A percentile compares a stretch with the other conserved stretches of the same genome.
Evolutionary conservation across 768 basidiomycete genomes (phyloP).

Genomic region (Termitomyces sp.): DNA sequence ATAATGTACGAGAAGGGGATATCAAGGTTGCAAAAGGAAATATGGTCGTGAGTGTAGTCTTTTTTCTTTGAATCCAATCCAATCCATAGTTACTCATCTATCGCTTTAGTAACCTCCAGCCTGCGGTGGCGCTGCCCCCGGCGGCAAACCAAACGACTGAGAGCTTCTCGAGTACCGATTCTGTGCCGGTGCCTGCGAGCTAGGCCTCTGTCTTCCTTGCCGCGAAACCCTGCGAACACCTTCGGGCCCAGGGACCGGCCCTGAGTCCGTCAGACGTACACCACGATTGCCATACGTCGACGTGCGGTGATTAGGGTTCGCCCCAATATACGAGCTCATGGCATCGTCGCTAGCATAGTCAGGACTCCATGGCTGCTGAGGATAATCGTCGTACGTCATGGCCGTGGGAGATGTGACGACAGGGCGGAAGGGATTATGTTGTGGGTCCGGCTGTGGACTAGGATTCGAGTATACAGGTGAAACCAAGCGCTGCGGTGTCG

Average conservation of each 20-base stretch:
- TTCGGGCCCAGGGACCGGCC: slow-evolving; percentile 76
- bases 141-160: slow-evolving; percentile 5
- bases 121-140: not conserved
- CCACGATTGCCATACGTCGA: slow-evolving; percentile 44
- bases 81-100: not conserved
- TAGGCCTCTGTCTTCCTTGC: slow-evolving; percentile 51
- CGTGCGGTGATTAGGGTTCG: slow-evolving; percentile 33
- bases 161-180: slow-evolving; percentile 15
- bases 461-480: slow-evolving; percentile 24
- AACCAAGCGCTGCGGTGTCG: slow-evolving; percentile 24
- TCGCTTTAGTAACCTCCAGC: not conserved
- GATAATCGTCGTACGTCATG: slow-evolving; percentile 17
- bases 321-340: slow-evolving; percentile 26
- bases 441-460: slow-evolving; percentile 18
- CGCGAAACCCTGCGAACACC: slow-evolving; percentile 80
- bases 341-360: slow-evolving; percentile 25
- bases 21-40: not conserved
- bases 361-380: slow-evolving; percentile 24
- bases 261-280: slow-evolving; percentile 76
- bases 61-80: not conserved
- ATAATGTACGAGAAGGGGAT: not conserved
- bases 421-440: slow-evolving; percentile 51
- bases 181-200: slow-evolving; percentile 52
- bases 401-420: slow-evolving; percentile 36
- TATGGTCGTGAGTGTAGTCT: not conserved